Evolutionary conservation across 352 stramenopile genomes (phyloP), one percentile per base, ranked within the genome.

Genomic region (Aphanomyces cochlioides): DNA sequence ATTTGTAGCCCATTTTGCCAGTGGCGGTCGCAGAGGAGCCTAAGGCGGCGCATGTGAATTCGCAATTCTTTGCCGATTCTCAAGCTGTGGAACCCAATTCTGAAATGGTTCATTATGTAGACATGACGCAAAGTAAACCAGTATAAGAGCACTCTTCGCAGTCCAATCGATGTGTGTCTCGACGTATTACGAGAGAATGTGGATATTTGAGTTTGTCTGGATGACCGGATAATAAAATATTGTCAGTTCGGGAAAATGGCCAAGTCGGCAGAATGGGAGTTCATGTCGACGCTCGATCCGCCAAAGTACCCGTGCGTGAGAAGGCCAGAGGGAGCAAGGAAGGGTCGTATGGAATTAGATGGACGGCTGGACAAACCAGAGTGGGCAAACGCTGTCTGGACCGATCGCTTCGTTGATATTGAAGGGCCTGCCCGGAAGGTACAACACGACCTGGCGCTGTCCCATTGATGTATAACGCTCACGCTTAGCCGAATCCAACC

Each of bases 331-430:
- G 77, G 79, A 50, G 72, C 59, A 50, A 69, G 56, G n/a, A 76
- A 74, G 71, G 38, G 70, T 4, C 79, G 67, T 37, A 81, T 91
- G 73, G 6, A 71, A 41, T 58, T 90, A 39, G 77, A 91, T 48
- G 84, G 84, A 67, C 68, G 81, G 10, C 41, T 90, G 37, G 77
- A 90, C 74, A 90, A 93, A 61, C 57, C 75, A 10, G 82, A 85
- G 19, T 95, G 87, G 87, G 69, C 67, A 4, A 77, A 89, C 38
- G 85, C 84, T 50, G 77, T 79, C 5, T 93, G 83, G 83, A 90
- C 80, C 3, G 78, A 88, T 36, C 12, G 70, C 38, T 95, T 95
- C 69, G 76, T 92, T 28, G 85, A 95, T 72, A 95, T 93, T 48
- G 79, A 92, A 77, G 84, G 84, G 56, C 28, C 61, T 8, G 71